Conservation (phyloP, 164 flowering plant species). For the Litsea cubeba region DNA sequence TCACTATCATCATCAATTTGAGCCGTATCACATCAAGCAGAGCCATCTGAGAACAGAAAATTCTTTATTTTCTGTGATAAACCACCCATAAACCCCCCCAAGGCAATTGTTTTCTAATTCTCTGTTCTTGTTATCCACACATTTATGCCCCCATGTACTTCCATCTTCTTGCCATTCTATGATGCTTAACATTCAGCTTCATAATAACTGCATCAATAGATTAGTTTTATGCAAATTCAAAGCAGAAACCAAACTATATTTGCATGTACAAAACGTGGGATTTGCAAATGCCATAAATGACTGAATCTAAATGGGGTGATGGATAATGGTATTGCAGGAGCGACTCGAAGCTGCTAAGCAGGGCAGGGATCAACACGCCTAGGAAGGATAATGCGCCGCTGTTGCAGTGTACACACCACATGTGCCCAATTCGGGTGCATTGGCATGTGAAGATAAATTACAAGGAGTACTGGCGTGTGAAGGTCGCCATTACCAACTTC, state of each 20-base stretch:
- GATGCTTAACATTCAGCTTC: background rate
- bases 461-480: constrained; percentile 79
- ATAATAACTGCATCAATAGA: background rate
- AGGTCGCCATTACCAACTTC: constrained; percentile 68
- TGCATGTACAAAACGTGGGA: background rate
- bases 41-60: no score
- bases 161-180: no score
- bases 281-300: background rate
- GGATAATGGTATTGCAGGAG: constrained; percentile 48
- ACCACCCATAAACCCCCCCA: no score
- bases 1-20: no score
- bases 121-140: no score
- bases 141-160: no score
- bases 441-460: constrained; percentile 82
- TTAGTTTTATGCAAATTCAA: no score
- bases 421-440: constrained; percentile 73
- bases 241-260: background rate
- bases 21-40: no score
- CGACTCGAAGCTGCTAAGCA: constrained; percentile 39
- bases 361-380: constrained; percentile 60
- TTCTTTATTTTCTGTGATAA: no score
- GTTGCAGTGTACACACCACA: constrained; percentile 73
- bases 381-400: constrained; percentile 61
- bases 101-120: no score
- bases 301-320: background rate